Conservation (phyloP, 2,329 filamentous ascomycete species). For the Phialemoniopsis sp. region DNA sequence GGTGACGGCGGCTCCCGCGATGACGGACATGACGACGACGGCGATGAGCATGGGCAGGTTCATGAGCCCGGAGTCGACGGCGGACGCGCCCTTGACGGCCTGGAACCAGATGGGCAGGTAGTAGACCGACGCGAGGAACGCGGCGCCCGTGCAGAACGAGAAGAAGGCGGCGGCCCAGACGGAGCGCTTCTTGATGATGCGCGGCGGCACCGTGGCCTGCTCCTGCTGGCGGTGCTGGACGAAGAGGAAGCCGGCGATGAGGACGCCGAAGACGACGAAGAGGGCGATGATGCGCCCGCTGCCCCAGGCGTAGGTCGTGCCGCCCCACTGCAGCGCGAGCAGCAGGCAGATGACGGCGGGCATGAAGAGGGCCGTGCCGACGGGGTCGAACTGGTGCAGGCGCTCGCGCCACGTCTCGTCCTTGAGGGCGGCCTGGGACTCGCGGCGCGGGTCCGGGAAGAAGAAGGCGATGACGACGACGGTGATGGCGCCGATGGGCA, state of each 20-base stretch:
- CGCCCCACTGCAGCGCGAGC: constrained; percentile 39
- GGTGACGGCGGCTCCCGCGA: constrained; percentile 21
- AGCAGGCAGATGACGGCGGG: constrained; percentile 32
- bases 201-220: constrained; percentile 31
- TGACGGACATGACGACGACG: constrained; percentile 20
- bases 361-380: constrained; percentile 12
- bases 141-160: constrained; percentile 28
- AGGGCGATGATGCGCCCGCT: constrained; percentile 23
- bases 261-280: constrained; percentile 20
- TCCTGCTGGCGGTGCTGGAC: constrained; percentile 26
- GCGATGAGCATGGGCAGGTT: constrained; percentile 25
- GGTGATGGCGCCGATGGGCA: constrained; percentile 22
- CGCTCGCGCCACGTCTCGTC: not conserved
- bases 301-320: constrained; percentile 24
- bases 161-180: constrained; percentile 25
- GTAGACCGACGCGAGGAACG: constrained; percentile 16
- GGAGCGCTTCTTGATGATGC: constrained; percentile 26
- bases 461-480: constrained; percentile 12
- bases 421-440: not conserved
- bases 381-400: constrained; percentile 7
- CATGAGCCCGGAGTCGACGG: constrained; percentile 25
- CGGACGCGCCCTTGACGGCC: constrained; percentile 25
- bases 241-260: constrained; percentile 18
- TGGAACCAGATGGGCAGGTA: constrained; percentile 29
- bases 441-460: constrained; percentile 9